Conservation (phyloP, 495 filamentous ascomycete species). For the Trichodelitschia bisporula region DNA sequence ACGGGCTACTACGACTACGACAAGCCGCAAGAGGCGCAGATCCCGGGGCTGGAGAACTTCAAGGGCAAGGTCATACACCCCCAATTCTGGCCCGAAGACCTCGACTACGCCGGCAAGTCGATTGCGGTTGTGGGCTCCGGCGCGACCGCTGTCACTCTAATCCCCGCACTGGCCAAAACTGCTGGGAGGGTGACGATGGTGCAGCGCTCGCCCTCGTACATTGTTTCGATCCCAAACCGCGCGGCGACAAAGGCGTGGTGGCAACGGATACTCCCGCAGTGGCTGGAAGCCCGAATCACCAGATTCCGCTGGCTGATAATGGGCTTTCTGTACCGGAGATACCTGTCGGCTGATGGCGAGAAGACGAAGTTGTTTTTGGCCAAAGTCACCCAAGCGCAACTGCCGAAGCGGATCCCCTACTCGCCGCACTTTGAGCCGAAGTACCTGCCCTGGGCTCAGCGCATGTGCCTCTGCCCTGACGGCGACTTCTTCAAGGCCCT, state of each 20-base stretch:
- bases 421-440: slow-evolving; percentile 46
- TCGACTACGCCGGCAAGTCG: slow-evolving; percentile 10
- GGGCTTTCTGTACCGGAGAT: slow-evolving; percentile 23
- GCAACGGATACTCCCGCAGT: slow-evolving; percentile 20
- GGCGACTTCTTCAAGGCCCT: slow-evolving; percentile 48
- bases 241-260: slow-evolving; percentile 16
- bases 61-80: slow-evolving; percentile 30
- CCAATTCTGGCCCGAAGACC: slow-evolving; percentile 29
- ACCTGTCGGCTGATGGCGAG: slow-evolving; percentile 30
- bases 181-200: slow-evolving; percentile 9
- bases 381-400: slow-evolving; percentile 17
- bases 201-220: slow-evolving; percentile 9
- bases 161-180: slow-evolving; percentile 7
- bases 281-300: slow-evolving; percentile 15
- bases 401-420: slow-evolving; percentile 28
- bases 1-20: slow-evolving; percentile 12
- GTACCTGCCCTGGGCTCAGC: slow-evolving; percentile 54
- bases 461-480: slow-evolving; percentile 44
- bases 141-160: slow-evolving; percentile 10
- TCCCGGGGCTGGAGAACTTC: slow-evolving; percentile 34
- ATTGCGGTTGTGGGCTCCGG: slow-evolving; percentile 10
- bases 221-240: slow-evolving; percentile 5
- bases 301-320: slow-evolving; percentile 22
- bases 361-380: slow-evolving; percentile 22
- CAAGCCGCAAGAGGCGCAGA: slow-evolving; percentile 18